Evolutionary conservation across 179 eudicot genomes (phyloP), one percentile per base, ranked within the genome.

Genomic region (Actinidia chinensis): DNA sequence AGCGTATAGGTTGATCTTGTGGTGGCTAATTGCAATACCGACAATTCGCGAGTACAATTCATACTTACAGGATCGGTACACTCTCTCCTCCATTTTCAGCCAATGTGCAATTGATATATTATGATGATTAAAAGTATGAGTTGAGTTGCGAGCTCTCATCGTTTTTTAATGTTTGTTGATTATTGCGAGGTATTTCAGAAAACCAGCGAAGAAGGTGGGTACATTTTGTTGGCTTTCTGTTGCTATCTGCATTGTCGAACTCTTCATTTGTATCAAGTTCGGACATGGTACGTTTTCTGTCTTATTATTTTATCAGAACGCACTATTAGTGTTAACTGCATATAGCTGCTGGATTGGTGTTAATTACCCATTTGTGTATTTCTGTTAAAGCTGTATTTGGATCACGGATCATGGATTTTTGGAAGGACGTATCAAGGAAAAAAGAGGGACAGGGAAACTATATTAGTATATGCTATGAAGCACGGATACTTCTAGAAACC

Each of bases 11-110:
- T 84, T 95, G 83, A 83, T 92, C 77, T 89, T 95, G 73, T 95
- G 99, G 99, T 95, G 99, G 99, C 86, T 95, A n/a, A 92, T 95
- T 77, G 99, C 99, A 64, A 92, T 95, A 77, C 99, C 99, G 51
- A 93, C 99, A 42, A 91, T 93, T 43, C 95, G 99, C 14, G 99
- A 95, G 81, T 95, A 95, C 90, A 95, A 95, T 83, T 91, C 98
- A 60, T 95, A 95, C 81, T 81, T 95, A 51, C 99, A 93, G 79
- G 97, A 95, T 89, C 89, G 97, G 99, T 95, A 84, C 42, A 8
- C 54, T 56, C 76, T 28, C 56, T 70, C 33, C 22, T 51, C 23
- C 4, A 1, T 36, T 36, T 36, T 36, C 40, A 36, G 4, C 13
- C 47, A n/a, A 33, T 65, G 8, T 36, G 17, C 47, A 40, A 50